A percentile compares a stretch with the other conserved stretches of the same genome.
These are phyloP conservation scores for Aphanoascus verrucosus DNA, from an alignment of 2,329 filamentous ascomycete species.

Conservation along the genomic window DNA sequence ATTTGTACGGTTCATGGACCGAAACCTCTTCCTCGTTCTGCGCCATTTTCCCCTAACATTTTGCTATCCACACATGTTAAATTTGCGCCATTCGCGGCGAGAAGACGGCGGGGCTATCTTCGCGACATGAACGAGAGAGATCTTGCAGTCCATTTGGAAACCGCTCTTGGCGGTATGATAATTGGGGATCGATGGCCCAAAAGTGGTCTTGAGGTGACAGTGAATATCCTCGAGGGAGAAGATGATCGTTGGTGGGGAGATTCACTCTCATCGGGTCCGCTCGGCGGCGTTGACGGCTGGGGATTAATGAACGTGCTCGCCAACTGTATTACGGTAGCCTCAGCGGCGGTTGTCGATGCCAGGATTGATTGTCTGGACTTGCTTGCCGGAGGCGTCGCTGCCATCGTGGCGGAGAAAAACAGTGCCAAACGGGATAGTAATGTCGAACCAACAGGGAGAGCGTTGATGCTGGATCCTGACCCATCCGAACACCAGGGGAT, in stretches of 20 bases:
- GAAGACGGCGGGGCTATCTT: conserved; percentile 70
- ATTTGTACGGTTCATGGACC: conserved; percentile 90
- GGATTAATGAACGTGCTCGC: conserved; percentile 85
- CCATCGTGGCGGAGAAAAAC: conserved; percentile 45
- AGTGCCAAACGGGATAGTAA: conserved; percentile 22
- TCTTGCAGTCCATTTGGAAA: conserved; percentile 81
- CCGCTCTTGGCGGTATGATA: conserved; percentile 75
- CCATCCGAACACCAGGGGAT: conserved; percentile 69
- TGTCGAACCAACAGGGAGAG: conserved; percentile 18
- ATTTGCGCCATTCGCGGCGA: conserved; percentile 87
- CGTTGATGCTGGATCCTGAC: conserved; percentile 62
- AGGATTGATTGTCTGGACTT: conserved; percentile 93
- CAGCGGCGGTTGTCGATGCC: conserved; percentile 84
- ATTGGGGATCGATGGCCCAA: conserved; percentile 98
- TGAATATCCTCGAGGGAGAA: conserved; percentile 88
- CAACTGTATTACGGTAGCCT: conserved; percentile 86
- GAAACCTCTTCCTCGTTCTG: conserved; percentile 76
- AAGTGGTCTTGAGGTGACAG: conserved; percentile 86
- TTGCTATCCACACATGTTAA: conserved; percentile 90
- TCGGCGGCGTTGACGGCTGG: conserved; percentile 53
- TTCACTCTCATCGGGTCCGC: conserved; percentile 37
- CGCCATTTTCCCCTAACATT: conserved; percentile 84
- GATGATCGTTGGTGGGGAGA: conserved; percentile 59
- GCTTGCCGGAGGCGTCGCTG: conserved; percentile 79
- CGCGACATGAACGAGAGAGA: conserved; percentile 80